Evolutionary conservation across 2,329 filamentous ascomycete genomes (phyloP).

Genomic region (Thyridium curvatum): DNA sequence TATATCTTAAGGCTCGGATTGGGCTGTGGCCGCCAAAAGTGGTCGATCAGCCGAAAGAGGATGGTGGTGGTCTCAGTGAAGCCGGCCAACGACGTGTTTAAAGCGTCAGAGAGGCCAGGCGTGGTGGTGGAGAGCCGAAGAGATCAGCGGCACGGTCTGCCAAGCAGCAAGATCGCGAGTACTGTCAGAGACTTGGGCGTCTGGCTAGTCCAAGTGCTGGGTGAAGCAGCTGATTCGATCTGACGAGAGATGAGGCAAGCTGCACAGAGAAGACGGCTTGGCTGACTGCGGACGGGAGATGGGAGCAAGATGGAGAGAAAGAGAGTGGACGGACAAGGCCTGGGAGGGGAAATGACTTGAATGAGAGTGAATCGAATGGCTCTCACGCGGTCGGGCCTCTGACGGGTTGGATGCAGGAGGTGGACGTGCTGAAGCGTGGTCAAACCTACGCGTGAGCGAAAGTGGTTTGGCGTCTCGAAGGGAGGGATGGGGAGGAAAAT

Average conservation of each 20-base stretch:
- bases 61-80: constrained; percentile 2
- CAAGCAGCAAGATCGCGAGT: no score
- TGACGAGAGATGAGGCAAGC: background rate
- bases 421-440: constrained; percentile 18
- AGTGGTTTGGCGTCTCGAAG: background rate
- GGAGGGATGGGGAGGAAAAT: no score
- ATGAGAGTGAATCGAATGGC: constrained; percentile 14
- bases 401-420: constrained; percentile 15
- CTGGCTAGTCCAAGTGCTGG: background rate
- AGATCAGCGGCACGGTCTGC: no score
- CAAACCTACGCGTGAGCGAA: constrained; percentile 16
- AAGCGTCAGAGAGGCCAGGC: background rate
- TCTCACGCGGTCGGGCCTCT: constrained; percentile 12
- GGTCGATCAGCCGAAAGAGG: constrained; percentile 4
- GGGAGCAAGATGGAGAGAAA: constrained; percentile 1
- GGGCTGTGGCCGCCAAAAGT: background rate
- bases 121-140: no score
- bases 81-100: constrained; percentile 2
- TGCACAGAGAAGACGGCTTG: background rate
- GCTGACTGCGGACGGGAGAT: background rate
- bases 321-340: constrained; percentile 1
- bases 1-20: constrained; percentile 5
- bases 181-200: background rate
- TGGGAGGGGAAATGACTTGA: constrained; percentile 2
- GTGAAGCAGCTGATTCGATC: background rate